Base-by-base conservation (phyloP, 2,329 filamentous ascomycete species). In the Clonostachys rhizophaga region DNA sequence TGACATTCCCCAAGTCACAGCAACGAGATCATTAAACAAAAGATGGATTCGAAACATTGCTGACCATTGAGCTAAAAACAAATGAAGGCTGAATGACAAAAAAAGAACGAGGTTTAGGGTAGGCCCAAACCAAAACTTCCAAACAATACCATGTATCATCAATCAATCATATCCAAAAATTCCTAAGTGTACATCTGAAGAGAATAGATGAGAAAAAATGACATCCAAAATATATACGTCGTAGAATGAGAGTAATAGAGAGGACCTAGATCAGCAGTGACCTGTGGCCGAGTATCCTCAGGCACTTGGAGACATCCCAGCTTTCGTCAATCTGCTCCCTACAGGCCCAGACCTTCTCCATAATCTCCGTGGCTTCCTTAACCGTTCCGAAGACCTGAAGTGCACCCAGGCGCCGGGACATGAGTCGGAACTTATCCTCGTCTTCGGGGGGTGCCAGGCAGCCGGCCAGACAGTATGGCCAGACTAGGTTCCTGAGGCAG, bases 261-360 rank as follows among this genome's bases (percentile, higher is more conserved):
- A 13, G 12, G 11, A 9, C n/a, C n/a, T 18, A 40, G 37, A n/a
- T 18, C 50, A 71, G 44, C 47, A 71, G 60, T 54, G 69, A 62
- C 47, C 63, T 59, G 48, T 70, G 62, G 24, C 68, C 68, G 14
- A 70, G 54, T 40, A 67, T 55, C 46, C 66, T 68, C 47, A 76
- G 57, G 49, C 70, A 75, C 46, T 64, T 67, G 13, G 62, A 62
- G 40, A 74, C 51, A 46, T 74, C 72, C 71, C 70, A 76, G 50
- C 66, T 63, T 52, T 68, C 66, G 45, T 72, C 69, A 10, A 68
- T 65, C 45, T 63, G 52, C 10, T 62, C 63, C 9, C 69, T 57
- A 24, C 56, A 55, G 3, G 63, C 59, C 74, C 74, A 78, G 1
- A 76, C 70, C 33, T 58, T 62, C 54, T 75, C 70, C 69, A 76